Evolutionary conservation across 768 basidiomycete species (phyloP).

Genomic region (Butyriboletus loyo): DNA sequence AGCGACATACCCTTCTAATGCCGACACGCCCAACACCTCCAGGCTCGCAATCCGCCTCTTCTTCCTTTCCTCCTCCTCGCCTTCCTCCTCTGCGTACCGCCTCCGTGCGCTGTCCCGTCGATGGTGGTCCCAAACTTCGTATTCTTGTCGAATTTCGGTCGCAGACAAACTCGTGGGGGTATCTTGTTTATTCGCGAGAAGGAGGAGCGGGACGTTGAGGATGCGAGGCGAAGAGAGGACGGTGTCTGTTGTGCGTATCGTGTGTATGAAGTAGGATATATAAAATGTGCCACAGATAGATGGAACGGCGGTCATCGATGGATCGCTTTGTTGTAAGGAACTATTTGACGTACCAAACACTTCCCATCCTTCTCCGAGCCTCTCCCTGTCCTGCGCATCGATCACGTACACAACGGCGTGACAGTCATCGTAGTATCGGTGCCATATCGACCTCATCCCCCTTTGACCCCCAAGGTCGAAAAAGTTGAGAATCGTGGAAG

Average conservation of each 20-base stretch:
- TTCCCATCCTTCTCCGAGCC: conserved; percentile 93
- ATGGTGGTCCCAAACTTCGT: conserved; percentile 82
- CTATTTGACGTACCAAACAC: conserved; percentile 79
- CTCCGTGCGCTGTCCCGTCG: conserved; percentile 65
- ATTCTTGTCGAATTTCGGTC: conserved; percentile 86
- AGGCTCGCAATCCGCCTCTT: conserved; percentile 68
- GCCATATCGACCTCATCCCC: conserved; percentile 93
- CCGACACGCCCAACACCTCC: conserved; percentile 89
- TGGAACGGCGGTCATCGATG: background rate
- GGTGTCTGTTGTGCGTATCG: conserved; percentile 46
- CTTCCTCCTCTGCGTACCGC: conserved; percentile 48
- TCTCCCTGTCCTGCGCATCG: conserved; percentile 86
- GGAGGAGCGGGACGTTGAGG: conserved; percentile 82
- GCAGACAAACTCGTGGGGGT: conserved; percentile 75
- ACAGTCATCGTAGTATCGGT: conserved; percentile 91
- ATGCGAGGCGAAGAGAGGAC: conserved; percentile 90
- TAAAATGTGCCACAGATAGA: background rate
- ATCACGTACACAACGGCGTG: conserved; percentile 96
- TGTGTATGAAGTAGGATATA: too few relatives aligned
- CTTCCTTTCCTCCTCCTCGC: conserved; percentile 42
- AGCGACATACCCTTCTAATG: conserved; percentile 75
- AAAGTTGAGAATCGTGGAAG: conserved; percentile 92
- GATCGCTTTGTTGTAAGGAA: too few relatives aligned
- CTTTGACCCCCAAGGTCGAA: conserved; percentile 96
- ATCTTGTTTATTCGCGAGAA: conserved; percentile 97